Base-by-base conservation (phyloP, 1,139 yeast genomes). In the Diutina ranongensis region DNA sequence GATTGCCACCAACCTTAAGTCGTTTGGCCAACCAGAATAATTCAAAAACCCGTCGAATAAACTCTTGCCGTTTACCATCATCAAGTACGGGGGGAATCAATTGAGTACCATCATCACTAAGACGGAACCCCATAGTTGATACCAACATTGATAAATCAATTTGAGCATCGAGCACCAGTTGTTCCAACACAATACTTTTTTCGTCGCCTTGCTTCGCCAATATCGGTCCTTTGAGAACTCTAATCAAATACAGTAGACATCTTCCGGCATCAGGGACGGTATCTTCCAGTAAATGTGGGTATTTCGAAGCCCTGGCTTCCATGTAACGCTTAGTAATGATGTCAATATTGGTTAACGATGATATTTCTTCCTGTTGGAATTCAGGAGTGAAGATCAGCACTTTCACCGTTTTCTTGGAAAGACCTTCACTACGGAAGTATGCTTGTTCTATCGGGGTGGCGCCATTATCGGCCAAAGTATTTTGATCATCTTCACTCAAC, bases 221-320 rank as follows among this genome's bases (percentile, higher is more conserved):
- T 4, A 83, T 57, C 0, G 89, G 88, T 0, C 85, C 87, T 51
- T 68, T 75, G 45, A 83, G 62, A 2, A 80, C 80, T 51, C 76
- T 77, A 48, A 74, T 68, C 21, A 82, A 55, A 20, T 83, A 79
- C 45, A 66, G 67, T 33, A 81, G 60, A 54, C 87, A 79, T 45
- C 74, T 76, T 1, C 71, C 57, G 10, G 76, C 71, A 7, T 71
- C 62, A 1, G 85, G 84, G 1, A 70, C 54, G 3, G 64, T 57
- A 10, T 60, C 62, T 3, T 51, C 49, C 36, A 61, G 51, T 50
- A 28, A 10, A 18, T 19, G 20, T 3, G 44, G 35, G 16, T 28
- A 40, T 19, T 40, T 40, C 8, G 34, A 12, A 12, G 18, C 21
- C n/a, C 27, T 12, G 7, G 44, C 34, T 13, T n/a, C 15, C 45